Evolutionary conservation across 2,329 filamentous ascomycete species (phyloP).

Genomic region (Annulohypoxylon truncatum): DNA sequence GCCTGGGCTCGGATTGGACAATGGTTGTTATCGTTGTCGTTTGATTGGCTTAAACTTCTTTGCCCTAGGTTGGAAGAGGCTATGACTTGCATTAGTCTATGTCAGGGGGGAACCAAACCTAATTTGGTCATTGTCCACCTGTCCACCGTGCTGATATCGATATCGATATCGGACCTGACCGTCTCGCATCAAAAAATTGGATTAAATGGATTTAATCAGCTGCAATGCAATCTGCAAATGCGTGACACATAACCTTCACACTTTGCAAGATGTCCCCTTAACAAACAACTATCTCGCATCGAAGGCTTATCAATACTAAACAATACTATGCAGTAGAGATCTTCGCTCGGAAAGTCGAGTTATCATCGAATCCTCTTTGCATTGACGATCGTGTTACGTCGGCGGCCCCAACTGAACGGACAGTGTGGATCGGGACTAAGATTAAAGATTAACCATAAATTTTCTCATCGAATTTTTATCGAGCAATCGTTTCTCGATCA

Average conservation of each 20-base stretch:
- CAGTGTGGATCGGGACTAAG: constrained; percentile 14
- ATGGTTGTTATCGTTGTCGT: constrained; percentile 33
- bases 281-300: background rate
- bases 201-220: constrained; percentile 15
- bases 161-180: constrained; percentile 37
- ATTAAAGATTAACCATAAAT: constrained; percentile 14
- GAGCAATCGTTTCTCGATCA: constrained; percentile 46
- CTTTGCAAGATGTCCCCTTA: background rate
- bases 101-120: constrained; percentile 11
- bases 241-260: constrained; percentile 4
- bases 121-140: constrained; percentile 20
- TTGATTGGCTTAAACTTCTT: constrained; percentile 28
- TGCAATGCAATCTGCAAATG: constrained; percentile 1
- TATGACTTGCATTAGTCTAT: constrained; percentile 39
- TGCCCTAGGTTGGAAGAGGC: constrained; percentile 12
- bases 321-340: background rate
- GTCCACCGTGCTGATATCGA: background rate
- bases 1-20: constrained; percentile 23
- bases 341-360: background rate
- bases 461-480: constrained; percentile 37
- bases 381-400: constrained; percentile 32
- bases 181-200: constrained; percentile 12
- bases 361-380: constrained; percentile 13
- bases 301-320: background rate
- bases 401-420: constrained; percentile 25